Conservation (phyloP, 2,329 filamentous ascomycete genomes). For the Hypocreales sp. region DNA sequence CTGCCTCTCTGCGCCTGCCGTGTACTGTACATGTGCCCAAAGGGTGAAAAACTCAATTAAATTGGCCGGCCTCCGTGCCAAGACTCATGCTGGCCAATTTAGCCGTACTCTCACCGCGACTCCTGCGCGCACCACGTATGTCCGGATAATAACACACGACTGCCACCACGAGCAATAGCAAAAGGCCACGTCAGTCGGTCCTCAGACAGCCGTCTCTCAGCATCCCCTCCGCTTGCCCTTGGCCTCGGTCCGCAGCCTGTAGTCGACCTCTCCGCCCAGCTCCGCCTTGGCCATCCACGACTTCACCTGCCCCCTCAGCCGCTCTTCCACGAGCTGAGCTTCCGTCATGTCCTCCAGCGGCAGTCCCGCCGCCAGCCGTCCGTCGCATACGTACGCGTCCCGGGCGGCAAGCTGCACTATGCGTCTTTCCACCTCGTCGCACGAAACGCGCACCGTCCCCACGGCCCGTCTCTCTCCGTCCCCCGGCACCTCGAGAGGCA, state of each 20-base stretch:
- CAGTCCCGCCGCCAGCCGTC: slow-evolving; percentile 4
- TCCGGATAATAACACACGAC: too few relatives aligned
- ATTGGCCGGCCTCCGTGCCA: too few relatives aligned
- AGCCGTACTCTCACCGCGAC: too few relatives aligned
- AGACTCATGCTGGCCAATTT: too few relatives aligned
- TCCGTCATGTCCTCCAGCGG: slow-evolving; percentile 10
- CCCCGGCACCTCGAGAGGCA: slow-evolving; percentile 12
- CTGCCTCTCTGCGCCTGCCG: neutral
- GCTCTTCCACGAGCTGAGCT: slow-evolving; percentile 7
- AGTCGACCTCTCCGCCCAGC: slow-evolving; percentile 8
- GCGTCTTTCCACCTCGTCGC: slow-evolving; percentile 3
- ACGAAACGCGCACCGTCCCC: slow-evolving; percentile 1
- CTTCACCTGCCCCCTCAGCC: slow-evolving; percentile 7
- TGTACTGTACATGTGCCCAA: too few relatives aligned
- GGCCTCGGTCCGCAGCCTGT: slow-evolving; percentile 8
- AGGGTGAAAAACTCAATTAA: too few relatives aligned
- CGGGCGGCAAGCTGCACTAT: slow-evolving; percentile 4
- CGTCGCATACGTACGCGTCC: slow-evolving; percentile 2
- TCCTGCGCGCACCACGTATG: too few relatives aligned
- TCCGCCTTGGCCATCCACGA: slow-evolving; percentile 8
- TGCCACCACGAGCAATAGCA: too few relatives aligned
- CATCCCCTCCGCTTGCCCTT: slow-evolving; percentile 11
- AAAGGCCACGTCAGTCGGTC: too few relatives aligned
- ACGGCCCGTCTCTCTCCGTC: slow-evolving; percentile 5
- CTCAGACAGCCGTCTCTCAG: too few relatives aligned